phyloP scores from a whole-genome alignment of 1,139 yeast species.

The Yamadazyma membranifaciens region DNA sequence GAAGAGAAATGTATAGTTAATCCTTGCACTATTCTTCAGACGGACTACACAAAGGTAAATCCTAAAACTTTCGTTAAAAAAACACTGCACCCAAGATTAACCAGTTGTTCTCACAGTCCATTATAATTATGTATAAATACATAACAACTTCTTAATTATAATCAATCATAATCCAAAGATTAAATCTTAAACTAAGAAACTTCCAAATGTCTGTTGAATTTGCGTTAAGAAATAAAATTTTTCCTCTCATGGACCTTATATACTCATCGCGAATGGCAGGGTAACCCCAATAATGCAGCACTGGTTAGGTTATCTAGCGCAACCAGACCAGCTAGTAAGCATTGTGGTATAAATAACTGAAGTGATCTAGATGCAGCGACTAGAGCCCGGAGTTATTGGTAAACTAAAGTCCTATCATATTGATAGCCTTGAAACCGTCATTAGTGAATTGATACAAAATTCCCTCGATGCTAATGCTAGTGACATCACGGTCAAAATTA shows the following conservation, averaged over 20 bases:
- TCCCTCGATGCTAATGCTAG: constrained; percentile 73
- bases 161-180: constrained; percentile 5
- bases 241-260: constrained; percentile 3
- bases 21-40: constrained; percentile 81
- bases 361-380: neutral
- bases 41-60: constrained; percentile 81
- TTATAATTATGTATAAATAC: constrained; percentile 1
- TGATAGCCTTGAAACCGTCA: constrained; percentile 32
- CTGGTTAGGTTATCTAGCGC: neutral
- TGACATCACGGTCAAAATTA: constrained; percentile 59
- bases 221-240: constrained; percentile 48
- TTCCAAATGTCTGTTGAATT: constrained; percentile 59
- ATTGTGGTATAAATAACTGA: too few species aligned
- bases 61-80: constrained; percentile 47
- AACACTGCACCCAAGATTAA: constrained; percentile 84
- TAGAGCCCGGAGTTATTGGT: neutral
- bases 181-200: constrained; percentile 9
- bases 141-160: constrained; percentile 5
- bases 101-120: constrained; percentile 43
- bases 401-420: neutral
- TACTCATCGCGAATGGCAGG: constrained; percentile 9
- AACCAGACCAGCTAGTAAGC: neutral
- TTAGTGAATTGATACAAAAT: constrained; percentile 77
- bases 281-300: constrained; percentile 4
- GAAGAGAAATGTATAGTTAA: constrained; percentile 51